Evolutionary conservation across 495 filamentous ascomycete species (phyloP).

Genomic region (Tuber calosporum): DNA sequence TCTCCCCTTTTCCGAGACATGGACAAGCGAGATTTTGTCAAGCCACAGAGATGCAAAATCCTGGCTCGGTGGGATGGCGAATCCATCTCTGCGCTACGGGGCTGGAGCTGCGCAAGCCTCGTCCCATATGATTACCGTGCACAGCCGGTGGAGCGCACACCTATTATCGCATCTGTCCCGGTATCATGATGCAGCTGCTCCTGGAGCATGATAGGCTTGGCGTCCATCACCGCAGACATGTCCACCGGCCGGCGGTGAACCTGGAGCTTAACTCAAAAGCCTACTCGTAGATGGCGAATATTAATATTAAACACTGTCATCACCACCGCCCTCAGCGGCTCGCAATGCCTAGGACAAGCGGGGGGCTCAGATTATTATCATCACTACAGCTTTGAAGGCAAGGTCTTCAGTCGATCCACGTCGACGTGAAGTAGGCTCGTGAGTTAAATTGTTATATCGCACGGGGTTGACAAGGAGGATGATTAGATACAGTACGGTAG

Average conservation of each 20-base stretch:
- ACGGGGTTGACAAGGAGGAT: not conserved
- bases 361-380: not conserved
- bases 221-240: not conserved
- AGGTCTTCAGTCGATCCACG: slow-evolving; percentile 5
- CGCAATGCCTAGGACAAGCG: not conserved
- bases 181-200: not conserved
- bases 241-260: not conserved
- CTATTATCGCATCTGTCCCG: too few relatives aligned
- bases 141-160: not conserved
- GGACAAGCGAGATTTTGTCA: slow-evolving; percentile 12
- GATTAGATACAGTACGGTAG: too few relatives aligned
- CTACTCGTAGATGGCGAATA: slow-evolving; percentile 1
- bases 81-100: slow-evolving; percentile 1
- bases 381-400: not conserved
- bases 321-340: not conserved
- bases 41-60: slow-evolving; percentile 2
- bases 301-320: not conserved
- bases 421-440: not conserved
- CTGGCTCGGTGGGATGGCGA: slow-evolving; percentile 12
- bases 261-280: not conserved
- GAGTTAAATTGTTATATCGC: slow-evolving; percentile 6
- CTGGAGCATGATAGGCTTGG: not conserved
- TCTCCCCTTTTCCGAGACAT: slow-evolving; percentile 7
- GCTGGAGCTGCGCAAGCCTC: not conserved
- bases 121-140: slow-evolving; percentile 2